Evolutionary conservation across 2,329 filamentous ascomycete genomes (phyloP).

Genomic region (Dactylellina drechsleri): DNA sequence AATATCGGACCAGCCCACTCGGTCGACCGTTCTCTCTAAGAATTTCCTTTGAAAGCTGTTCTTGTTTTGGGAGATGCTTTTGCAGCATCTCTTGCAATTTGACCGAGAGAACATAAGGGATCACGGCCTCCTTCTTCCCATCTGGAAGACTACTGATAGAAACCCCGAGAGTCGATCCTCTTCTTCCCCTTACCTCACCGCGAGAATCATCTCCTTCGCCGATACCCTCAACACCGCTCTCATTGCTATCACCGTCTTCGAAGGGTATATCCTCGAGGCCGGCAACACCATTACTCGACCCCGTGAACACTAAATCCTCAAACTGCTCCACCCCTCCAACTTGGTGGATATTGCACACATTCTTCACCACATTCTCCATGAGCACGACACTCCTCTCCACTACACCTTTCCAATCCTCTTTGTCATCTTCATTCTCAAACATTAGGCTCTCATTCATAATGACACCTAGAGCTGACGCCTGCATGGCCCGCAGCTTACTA

Average conservation of each 20-base stretch:
- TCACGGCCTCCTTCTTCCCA: conserved; percentile 56
- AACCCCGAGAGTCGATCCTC: conserved; percentile 61
- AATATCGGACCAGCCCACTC: conserved; percentile 80
- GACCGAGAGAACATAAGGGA: conserved; percentile 66
- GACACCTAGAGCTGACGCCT: conserved; percentile 85
- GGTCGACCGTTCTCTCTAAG: conserved; percentile 71
- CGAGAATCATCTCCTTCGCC: conserved; percentile 66
- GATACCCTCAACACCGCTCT: conserved; percentile 69
- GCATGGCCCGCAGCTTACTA: conserved; percentile 78
- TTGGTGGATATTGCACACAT: conserved; percentile 71
- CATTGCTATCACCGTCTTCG: conserved; percentile 34
- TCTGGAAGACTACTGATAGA: conserved; percentile 62
- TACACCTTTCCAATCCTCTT: conserved; percentile 74
- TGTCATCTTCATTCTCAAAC: conserved; percentile 70
- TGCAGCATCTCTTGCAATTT: conserved; percentile 77
- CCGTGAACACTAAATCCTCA: conserved; percentile 68
- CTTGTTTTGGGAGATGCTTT: conserved; percentile 74
- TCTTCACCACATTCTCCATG: conserved; percentile 84
- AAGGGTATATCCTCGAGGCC: conserved; percentile 76
- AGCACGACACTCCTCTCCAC: conserved; percentile 82
- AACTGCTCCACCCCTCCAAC: conserved; percentile 65
- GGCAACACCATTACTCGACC: conserved; percentile 62
- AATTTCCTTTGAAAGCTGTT: conserved; percentile 35
- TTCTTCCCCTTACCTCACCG: conserved; percentile 69
- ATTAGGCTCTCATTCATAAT: conserved; percentile 86